Evolutionary conservation across 371 early-diverging fungal genomes (phyloP).

Genomic region (Mucor lusitanicus): DNA sequence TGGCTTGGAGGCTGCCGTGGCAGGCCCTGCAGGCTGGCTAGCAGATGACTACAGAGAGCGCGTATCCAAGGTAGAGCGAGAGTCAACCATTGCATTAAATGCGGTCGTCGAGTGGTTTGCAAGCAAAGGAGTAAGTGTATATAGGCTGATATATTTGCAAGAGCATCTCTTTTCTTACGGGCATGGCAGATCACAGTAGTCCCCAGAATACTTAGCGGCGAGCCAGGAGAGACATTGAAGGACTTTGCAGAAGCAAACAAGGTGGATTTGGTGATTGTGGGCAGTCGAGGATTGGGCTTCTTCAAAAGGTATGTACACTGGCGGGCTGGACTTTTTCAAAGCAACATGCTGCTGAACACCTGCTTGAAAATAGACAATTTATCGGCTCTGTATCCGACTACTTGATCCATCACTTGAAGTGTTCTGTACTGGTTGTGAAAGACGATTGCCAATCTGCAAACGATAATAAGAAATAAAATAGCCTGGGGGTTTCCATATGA

Average conservation of each 20-base stretch:
- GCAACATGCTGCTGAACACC: not conserved
- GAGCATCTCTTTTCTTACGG: not conserved
- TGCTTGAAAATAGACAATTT: conserved; percentile 13
- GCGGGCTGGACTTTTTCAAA: not conserved
- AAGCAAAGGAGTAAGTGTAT: conserved; percentile 29
- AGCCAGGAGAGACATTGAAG: conserved; percentile 28
- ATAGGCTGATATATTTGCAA: not conserved
- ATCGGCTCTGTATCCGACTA: conserved; percentile 38
- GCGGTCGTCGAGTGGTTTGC: conserved; percentile 20
- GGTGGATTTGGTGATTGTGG: conserved; percentile 22
- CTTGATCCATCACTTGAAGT: conserved; percentile 26
- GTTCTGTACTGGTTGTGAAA: conserved; percentile 27
- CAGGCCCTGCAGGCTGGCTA: conserved; percentile 28
- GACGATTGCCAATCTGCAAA: conserved; percentile 2
- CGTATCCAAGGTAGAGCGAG: conserved; percentile 20
- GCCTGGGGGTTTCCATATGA: not conserved
- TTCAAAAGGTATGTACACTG: conserved; percentile 17
- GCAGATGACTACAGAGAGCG: conserved; percentile 22
- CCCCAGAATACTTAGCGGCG: conserved; percentile 23
- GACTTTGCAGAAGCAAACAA: conserved; percentile 29
- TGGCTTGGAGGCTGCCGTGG: conserved; percentile 28
- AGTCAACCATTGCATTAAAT: conserved; percentile 20
- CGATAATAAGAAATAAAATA: not conserved
- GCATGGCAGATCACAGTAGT: conserved; percentile 18
- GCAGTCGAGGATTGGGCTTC: conserved; percentile 27